Evolutionary conservation across 1,139 yeast genomes (phyloP).

Genomic region (Yamadazyma sp.): DNA sequence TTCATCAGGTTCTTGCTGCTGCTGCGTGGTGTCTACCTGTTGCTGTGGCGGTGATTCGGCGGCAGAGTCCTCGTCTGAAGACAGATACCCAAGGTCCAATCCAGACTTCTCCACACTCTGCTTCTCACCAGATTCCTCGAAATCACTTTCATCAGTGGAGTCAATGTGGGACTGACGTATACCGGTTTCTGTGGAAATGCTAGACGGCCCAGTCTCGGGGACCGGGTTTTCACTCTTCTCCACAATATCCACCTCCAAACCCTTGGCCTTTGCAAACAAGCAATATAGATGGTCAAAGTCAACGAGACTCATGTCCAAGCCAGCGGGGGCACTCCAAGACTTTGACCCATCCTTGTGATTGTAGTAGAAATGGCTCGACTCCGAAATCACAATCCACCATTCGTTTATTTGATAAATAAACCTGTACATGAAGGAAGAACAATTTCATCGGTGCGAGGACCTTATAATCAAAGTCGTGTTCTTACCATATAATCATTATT

Average conservation of each 20-base stretch:
- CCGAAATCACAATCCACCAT: constrained; percentile 15
- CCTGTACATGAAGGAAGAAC: constrained; percentile 12
- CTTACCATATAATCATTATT: no score
- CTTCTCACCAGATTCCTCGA: no score
- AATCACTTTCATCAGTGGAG: no score
- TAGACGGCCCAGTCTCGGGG: neutral
- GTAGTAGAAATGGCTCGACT: constrained; percentile 14
- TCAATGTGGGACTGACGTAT: no score
- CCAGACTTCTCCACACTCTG: neutral
- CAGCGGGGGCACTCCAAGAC: constrained; percentile 14
- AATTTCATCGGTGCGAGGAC: neutral
- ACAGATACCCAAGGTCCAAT: constrained; percentile 9
- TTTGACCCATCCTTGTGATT: constrained; percentile 7
- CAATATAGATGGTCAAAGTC: constrained; percentile 33
- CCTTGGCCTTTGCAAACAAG: constrained; percentile 32
- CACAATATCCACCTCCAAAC: constrained; percentile 17
- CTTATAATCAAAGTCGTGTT: no score
- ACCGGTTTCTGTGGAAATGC: no score
- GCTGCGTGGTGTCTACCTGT: no score
- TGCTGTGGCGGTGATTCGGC: no score
- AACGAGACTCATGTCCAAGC: constrained; percentile 5
- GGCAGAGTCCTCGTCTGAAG: constrained; percentile 4
- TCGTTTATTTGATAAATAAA: constrained; percentile 11
- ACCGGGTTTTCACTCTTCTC: neutral
- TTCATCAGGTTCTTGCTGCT: constrained; percentile 2